phyloP scores from a whole-genome alignment of 495 filamentous ascomycete species.

The Aspergillus coremiiformis region DNA sequence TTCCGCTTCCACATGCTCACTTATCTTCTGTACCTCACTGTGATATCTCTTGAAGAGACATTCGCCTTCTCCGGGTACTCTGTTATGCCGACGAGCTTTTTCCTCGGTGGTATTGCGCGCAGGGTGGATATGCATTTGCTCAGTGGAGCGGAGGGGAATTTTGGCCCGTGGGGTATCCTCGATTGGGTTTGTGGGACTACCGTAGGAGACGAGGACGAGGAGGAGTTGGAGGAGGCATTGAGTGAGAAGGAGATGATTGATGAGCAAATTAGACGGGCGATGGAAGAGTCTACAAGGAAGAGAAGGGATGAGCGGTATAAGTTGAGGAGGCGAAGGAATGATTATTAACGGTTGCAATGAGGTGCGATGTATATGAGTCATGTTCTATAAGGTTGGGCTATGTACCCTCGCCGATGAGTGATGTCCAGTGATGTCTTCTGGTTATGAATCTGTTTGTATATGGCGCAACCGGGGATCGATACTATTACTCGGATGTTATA shows the following conservation, averaged over 20 bases:
- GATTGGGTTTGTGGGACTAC: constrained; percentile 73
- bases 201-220: constrained; percentile 46
- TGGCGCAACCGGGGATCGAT: neutral
- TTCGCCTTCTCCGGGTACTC: constrained; percentile 72
- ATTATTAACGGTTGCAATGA: neutral
- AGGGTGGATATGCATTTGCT: constrained; percentile 63
- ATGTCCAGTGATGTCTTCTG: neutral
- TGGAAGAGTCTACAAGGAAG: neutral
- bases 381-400: neutral
- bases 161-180: constrained; percentile 65
- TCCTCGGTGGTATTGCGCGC: constrained; percentile 67
- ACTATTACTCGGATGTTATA: no score
- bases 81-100: constrained; percentile 59
- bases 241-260: constrained; percentile 12
- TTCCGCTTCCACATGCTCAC: constrained; percentile 73
- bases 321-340: constrained; percentile 1
- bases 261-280: neutral
- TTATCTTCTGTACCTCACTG: constrained; percentile 59
- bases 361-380: neutral
- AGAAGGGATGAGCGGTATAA: neutral
- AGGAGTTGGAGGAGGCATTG: constrained; percentile 24
- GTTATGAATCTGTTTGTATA: neutral
- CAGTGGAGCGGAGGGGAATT: constrained; percentile 59
- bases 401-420: neutral
- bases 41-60: constrained; percentile 70